Base-by-base conservation (phyloP, 805 yeast genomes). In the Hermanozyma aechmeae region DNA sequence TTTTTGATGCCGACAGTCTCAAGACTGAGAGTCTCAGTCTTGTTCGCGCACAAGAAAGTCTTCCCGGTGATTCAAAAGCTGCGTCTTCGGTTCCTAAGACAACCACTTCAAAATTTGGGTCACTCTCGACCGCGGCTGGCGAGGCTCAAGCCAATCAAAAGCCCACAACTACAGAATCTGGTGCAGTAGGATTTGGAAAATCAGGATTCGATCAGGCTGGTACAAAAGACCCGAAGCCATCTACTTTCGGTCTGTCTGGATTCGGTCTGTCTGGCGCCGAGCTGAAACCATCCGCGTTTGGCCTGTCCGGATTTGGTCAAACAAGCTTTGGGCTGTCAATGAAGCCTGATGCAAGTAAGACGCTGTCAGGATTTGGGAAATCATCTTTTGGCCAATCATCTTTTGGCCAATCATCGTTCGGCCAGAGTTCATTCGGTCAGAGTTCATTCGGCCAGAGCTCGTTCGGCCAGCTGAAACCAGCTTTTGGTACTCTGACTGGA, bases 1-100 rank as follows among this genome's bases (percentile, higher is more conserved):
- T 83, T 1, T 76, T 74, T 48, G 73, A 77, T 40, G 55, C 67
- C 13, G 50, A 56, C 2, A 79, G 73, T 1, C 57, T 79, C 12
- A 65, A 65, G 22, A 38, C 53, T 34, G 53, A 19, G 15, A 19
- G 25, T 4, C 32, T 33, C 5, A 33, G 37, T 14, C 38, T 42
- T 15, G 21, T 29, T n/a, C 24, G 31, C 7, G 28, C 31, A 6
- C 17, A 27, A 10, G 27, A 26, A 14, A 13, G 20, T 9, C 12
- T 17, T 9, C 12, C 11, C 11, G 26, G 29, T 4, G 30, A 19
- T 14, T 15, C 29, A n/a, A 21, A 16, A 5, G 10, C 12, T 3
- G 13, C 14, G 15, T 5, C 16, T 3, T 13, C 10, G 10, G 4
- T 9, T 11, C 13, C 24, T 11, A 10, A 22, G 13, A 12, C 24